Percentiles rank a stretch among this genome's conserved stretches.
These are phyloP conservation scores for Funneliformis geosporum DNA, from an alignment of 192 early-diverging fungal genomes.

Conservation along the genomic window DNA sequence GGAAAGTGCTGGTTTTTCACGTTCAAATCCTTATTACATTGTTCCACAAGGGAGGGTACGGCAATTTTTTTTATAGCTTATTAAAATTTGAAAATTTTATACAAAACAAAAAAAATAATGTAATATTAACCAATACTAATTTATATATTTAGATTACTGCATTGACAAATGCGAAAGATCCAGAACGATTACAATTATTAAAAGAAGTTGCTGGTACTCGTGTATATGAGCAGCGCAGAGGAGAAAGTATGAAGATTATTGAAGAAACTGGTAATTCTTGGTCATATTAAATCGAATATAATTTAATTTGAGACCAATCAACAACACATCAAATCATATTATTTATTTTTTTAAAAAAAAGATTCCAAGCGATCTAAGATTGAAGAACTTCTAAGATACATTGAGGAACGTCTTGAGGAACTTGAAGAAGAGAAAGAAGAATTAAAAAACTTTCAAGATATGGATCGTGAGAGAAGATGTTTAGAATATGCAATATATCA, in stretches of 20 bases:
- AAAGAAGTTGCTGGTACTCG: conserved; percentile 98
- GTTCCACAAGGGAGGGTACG: conserved; percentile 92
- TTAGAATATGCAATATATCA: conserved; percentile 94
- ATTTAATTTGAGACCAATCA: too few species aligned
- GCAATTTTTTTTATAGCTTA: not conserved
- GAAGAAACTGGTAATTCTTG: conserved; percentile 70
- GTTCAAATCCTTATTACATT: conserved; percentile 98
- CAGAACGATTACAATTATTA: conserved; percentile 83
- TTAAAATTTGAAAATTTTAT: not conserved
- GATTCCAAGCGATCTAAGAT: conserved; percentile 86
- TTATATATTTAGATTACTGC: conserved; percentile 69
- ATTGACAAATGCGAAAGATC: conserved; percentile 92
- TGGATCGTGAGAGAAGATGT: conserved; percentile 82
- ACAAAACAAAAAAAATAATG: not conserved
- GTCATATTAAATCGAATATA: not conserved
- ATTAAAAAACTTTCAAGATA: conserved; percentile 81
- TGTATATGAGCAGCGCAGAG: conserved; percentile 90
- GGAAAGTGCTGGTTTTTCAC: conserved; percentile 94
- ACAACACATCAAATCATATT: too few species aligned
- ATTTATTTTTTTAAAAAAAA: conserved; percentile 30
- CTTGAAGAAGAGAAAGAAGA: conserved; percentile 95
- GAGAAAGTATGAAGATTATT: conserved; percentile 90
- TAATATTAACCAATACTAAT: not conserved
- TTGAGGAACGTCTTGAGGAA: conserved; percentile 85
- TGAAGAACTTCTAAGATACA: conserved; percentile 81